Percentiles rank a stretch among this genome's conserved stretches.
These are phyloP conservation scores for Mortierella antarctica DNA, from an alignment of 192 early-diverging fungal genomes.

Conservation along the genomic window DNA sequence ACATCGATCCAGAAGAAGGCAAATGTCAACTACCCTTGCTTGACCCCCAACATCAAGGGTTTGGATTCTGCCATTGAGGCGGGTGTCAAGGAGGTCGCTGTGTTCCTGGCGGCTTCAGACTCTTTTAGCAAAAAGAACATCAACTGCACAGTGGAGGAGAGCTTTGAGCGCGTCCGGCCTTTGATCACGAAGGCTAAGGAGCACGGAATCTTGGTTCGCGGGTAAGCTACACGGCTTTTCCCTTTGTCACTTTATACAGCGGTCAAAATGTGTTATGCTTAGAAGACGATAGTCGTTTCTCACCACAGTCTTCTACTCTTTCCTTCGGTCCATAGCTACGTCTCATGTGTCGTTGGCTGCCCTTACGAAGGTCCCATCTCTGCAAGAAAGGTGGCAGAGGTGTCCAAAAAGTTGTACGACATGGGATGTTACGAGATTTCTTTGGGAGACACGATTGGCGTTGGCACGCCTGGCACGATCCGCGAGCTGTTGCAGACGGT, in stretches of 20 bases:
- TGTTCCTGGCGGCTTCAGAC: constrained; percentile 92
- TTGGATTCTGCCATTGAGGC: constrained; percentile 83
- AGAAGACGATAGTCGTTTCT: background rate
- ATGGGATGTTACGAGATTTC: constrained; percentile 99
- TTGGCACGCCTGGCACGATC: constrained; percentile 75
- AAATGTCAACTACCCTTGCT: constrained; percentile 86
- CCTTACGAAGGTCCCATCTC: constrained; percentile 89
- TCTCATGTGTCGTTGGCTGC: constrained; percentile 92
- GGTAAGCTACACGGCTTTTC: constrained; percentile 55
- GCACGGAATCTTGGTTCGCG: constrained; percentile 75
- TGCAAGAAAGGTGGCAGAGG: constrained; percentile 74
- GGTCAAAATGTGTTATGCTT: background rate
- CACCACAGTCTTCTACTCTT: background rate
- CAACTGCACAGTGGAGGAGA: constrained; percentile 90
- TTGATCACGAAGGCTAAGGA: constrained; percentile 73
- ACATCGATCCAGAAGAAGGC: constrained; percentile 68
- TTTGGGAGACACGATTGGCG: constrained; percentile 96
- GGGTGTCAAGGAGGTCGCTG: constrained; percentile 88
- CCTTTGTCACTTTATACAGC: constrained; percentile 10
- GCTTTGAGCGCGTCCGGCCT: constrained; percentile 74
- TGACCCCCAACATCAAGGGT: constrained; percentile 90
- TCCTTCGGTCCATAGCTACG: constrained; percentile 69
- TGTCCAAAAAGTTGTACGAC: constrained; percentile 78
- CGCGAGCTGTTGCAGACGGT: constrained; percentile 76
- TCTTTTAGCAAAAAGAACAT: constrained; percentile 92